A percentile compares a stretch with the other conserved stretches of the same genome.
These are phyloP conservation scores for Bullera alba DNA, from an alignment of 768 basidiomycete species.

Conservation along the genomic window DNA sequence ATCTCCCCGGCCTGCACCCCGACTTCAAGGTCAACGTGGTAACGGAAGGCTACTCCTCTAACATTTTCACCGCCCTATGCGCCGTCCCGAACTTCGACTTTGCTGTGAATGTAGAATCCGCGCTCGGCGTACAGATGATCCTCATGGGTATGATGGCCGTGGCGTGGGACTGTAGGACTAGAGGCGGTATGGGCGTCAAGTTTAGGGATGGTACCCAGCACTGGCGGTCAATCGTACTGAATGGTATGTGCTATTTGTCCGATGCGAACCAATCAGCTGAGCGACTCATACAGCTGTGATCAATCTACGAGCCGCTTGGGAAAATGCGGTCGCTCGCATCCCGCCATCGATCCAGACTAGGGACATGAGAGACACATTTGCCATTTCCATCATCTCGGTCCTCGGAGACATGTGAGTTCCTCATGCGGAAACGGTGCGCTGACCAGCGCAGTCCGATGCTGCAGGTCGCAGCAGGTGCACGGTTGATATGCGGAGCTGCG, in stretches of 20 bases:
- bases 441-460: slow-evolving; percentile 26
- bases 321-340: slow-evolving; percentile 14
- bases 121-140: slow-evolving; percentile 23
- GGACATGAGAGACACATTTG: slow-evolving; percentile 30
- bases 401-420: slow-evolving; percentile 29
- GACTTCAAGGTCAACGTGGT: slow-evolving; percentile 25
- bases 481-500: slow-evolving; percentile 20
- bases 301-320: slow-evolving; percentile 32
- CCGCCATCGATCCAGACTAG: slow-evolving; percentile 14
- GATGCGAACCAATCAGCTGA: neutral
- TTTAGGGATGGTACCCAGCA: slow-evolving; percentile 30
- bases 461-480: slow-evolving; percentile 26
- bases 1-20: slow-evolving; percentile 29
- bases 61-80: slow-evolving; percentile 18
- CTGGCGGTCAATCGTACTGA: slow-evolving; percentile 27
- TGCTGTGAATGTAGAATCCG: slow-evolving; percentile 19
- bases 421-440: neutral
- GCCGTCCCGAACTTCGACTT: slow-evolving; percentile 14
- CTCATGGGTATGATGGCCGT: slow-evolving; percentile 30
- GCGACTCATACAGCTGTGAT: slow-evolving; percentile 18
- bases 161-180: slow-evolving; percentile 33
- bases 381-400: slow-evolving; percentile 27
- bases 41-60: slow-evolving; percentile 23
- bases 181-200: slow-evolving; percentile 30
- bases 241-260: slow-evolving; percentile 8